Evolutionary conservation across 2,329 filamentous ascomycete species (phyloP), one percentile per base, ranked within the genome.

Genomic region (Trichoderma endophyticum): DNA sequence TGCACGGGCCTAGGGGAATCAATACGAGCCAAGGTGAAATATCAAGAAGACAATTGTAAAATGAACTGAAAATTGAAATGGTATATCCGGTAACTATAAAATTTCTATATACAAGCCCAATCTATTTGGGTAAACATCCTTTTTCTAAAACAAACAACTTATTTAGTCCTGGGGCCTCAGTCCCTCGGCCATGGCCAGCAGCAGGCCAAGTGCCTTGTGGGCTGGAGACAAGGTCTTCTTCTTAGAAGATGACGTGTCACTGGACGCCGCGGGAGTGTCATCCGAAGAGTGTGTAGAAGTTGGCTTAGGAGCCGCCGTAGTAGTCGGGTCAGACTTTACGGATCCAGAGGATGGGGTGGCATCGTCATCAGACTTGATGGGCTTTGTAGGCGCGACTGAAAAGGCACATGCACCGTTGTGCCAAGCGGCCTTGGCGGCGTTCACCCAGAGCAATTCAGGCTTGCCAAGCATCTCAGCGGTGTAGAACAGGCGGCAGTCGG

Each of bases 401-500:
- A 57, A 70, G 28, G 71, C 60, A 43, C 72, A 73, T 5, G 54
- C 36, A 21, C 69, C 73, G 11, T 62, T 34, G 36, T 59, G 64
- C 72, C 72, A 74, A 1, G 57, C 39, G 0, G 70, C 71, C 14
- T 71, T 43, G 21, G 74, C 70, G 32, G 62, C 73, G n/a, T 65
- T 70, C 14, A 48, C 80, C 88, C 89, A 91, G 43, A 86, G 56
- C 0, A 65, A 18, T 14, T 62, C 67, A 1, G 72, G 72, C 14
- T 80, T 80, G 6, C 80, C 81, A 0, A 86, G 82, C 71, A 88
- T 88, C 3, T 83, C 79, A 7, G 80, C 75, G 9, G 88, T 89
- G 65, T 86, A 89, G 77, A 86, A 91, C 3, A 89, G 76, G 18
- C 86, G 81, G 73, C 88, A 91, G 73, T 88, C 85, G 0, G 89